Percentiles rank a stretch among this genome's conserved stretches.
These are phyloP conservation scores for Bothriochloa decipiens DNA, from an alignment of 176 grass and related monocot species.

Conservation along the genomic window DNA sequence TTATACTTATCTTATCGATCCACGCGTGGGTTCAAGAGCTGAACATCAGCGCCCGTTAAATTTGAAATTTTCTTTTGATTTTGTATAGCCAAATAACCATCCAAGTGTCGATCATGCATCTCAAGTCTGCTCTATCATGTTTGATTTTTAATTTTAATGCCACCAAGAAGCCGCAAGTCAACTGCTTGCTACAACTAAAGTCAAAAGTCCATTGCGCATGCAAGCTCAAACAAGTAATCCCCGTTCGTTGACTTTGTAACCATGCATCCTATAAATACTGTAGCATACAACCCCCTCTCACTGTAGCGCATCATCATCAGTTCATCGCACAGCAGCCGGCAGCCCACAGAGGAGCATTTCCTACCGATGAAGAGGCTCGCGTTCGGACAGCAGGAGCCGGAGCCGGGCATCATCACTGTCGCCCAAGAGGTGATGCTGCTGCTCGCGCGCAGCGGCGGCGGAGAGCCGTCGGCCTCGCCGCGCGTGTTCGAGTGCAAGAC, in stretches of 20 bases:
- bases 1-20: background rate
- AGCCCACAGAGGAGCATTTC: background rate
- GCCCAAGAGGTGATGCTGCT: constrained; percentile 48
- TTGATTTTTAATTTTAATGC: background rate
- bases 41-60: background rate
- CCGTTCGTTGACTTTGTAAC: background rate
- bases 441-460: constrained; percentile 22
- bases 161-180: constrained; percentile 23
- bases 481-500: constrained; percentile 98
- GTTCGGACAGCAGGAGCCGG: constrained; percentile 30
- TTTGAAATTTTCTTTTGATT: background rate
- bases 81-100: background rate
- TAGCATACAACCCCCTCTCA: background rate
- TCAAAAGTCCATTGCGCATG: background rate
- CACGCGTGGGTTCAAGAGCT: background rate
- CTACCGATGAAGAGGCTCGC: constrained; percentile 39
- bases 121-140: constrained; percentile 18
- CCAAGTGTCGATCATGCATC: background rate
- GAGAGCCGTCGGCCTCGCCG: constrained; percentile 13
- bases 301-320: background rate
- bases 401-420: constrained; percentile 34
- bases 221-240: no score
- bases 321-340: no score
- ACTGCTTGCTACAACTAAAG: background rate
- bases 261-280: constrained; percentile 1